These are phyloP conservation scores for Zopfochytrium polystomum DNA, from an alignment of 371 early-diverging fungal genomes.

Conservation along the genomic window DNA sequence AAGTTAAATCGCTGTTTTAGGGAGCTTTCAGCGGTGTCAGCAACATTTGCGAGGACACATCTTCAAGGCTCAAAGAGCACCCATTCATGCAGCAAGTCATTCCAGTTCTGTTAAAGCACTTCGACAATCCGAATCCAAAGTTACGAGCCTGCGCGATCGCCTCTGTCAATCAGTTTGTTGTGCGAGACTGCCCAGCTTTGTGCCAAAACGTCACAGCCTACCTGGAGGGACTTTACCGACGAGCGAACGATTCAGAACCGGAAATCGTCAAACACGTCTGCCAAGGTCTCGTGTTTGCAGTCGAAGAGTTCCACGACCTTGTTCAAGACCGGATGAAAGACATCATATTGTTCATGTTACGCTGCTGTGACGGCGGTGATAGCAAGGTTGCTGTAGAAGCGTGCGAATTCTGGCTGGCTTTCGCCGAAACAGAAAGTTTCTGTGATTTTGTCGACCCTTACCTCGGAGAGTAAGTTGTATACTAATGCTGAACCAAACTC, in stretches of 20 bases:
- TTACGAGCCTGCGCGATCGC: conserved; percentile 75
- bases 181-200: conserved; percentile 64
- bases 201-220: conserved; percentile 70
- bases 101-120: conserved; percentile 77
- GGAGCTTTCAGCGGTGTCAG: conserved; percentile 79
- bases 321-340: conserved; percentile 79
- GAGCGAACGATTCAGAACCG: conserved; percentile 72
- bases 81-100: conserved; percentile 79
- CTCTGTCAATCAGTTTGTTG: conserved; percentile 78
- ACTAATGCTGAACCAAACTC: not conserved
- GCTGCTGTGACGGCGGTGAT: conserved; percentile 76
- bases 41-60: conserved; percentile 91
- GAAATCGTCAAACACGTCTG: conserved; percentile 90
- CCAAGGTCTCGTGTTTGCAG: conserved; percentile 79
- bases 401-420: conserved; percentile 95
- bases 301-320: conserved; percentile 78
- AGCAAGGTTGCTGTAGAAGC: conserved; percentile 87
- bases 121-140: conserved; percentile 66
- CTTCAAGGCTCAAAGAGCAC: conserved; percentile 67
- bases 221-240: conserved; percentile 72
- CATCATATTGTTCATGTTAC: conserved; percentile 91
- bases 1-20: no score
- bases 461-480: conserved; percentile 51
- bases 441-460: conserved; percentile 74
- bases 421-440: conserved; percentile 86